Percentiles rank a stretch among this genome's conserved stretches.
These are phyloP conservation scores for Crotalaria pallida DNA, from an alignment of 306 rosid genomes.

Conservation along the genomic window DNA sequence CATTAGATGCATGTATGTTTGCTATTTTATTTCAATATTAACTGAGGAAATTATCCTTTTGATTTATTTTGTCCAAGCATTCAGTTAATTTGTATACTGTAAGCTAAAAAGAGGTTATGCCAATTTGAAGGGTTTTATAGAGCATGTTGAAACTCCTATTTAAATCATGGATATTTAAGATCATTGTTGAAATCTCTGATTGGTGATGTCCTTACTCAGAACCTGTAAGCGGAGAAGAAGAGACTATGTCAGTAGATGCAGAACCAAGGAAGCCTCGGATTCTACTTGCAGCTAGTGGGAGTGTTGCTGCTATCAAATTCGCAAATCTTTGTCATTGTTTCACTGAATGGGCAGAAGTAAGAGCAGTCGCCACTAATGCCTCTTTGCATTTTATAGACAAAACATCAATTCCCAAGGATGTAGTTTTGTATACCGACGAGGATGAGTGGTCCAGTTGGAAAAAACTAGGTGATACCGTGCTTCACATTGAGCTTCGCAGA, in stretches of 20 bases:
- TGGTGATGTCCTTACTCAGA: slow-evolving; percentile 55
- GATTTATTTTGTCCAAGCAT: background rate
- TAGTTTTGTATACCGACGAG: slow-evolving; percentile 57
- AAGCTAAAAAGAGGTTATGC: slow-evolving; percentile 14
- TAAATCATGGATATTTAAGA: slow-evolving; percentile 23
- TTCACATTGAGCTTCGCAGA: slow-evolving; percentile 94
- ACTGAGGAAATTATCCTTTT: background rate
- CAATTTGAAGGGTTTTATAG: slow-evolving; percentile 21
- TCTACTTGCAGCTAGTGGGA: slow-evolving; percentile 90
- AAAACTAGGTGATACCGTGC: slow-evolving; percentile 77
- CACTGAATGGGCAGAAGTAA: slow-evolving; percentile 92
- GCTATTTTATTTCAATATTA: background rate
- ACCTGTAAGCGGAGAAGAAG: slow-evolving; percentile 35
- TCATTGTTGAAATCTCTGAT: slow-evolving; percentile 25
- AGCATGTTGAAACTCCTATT: slow-evolving; percentile 20
- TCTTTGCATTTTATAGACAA: slow-evolving; percentile 90
- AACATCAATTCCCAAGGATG: slow-evolving; percentile 67
- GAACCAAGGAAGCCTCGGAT: slow-evolving; percentile 80
- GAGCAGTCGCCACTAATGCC: slow-evolving; percentile 73
- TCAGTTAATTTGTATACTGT: background rate
- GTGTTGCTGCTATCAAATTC: slow-evolving; percentile 91
- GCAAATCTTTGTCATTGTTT: slow-evolving; percentile 83
- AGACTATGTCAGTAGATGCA: slow-evolving; percentile 34
- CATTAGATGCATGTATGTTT: background rate
- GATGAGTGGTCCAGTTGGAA: slow-evolving; percentile 92